phyloP scores from a whole-genome alignment of 1,284 basidiomycete species.

The Agaricales sp. region DNA sequence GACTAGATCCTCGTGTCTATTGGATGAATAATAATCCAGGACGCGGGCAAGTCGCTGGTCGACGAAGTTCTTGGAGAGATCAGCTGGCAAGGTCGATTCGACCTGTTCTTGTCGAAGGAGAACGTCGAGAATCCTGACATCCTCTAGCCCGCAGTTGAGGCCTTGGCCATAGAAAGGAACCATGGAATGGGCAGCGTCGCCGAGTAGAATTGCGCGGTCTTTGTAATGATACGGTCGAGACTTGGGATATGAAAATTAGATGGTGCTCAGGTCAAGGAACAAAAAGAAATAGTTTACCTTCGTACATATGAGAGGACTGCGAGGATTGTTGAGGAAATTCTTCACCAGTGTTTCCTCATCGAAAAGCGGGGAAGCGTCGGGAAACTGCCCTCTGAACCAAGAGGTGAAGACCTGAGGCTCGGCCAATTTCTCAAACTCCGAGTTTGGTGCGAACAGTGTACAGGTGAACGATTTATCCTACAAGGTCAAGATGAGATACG shows the following conservation, averaged over 20 bases:
- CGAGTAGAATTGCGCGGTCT: conserved; percentile 81
- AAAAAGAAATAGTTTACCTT: conserved; percentile 51
- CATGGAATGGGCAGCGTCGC: conserved; percentile 96
- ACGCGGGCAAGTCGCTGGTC: conserved; percentile 56
- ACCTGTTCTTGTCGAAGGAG: conserved; percentile 67
- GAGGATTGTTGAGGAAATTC: conserved; percentile 76
- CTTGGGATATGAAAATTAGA: conserved; percentile 26
- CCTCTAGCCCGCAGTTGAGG: conserved; percentile 95
- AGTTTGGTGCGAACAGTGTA: conserved; percentile 86
- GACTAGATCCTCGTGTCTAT: conserved; percentile 78
- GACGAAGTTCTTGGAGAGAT: conserved; percentile 27
- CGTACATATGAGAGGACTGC: conserved; percentile 85
- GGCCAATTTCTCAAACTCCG: conserved; percentile 63
- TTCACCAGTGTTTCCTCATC: conserved; percentile 70
- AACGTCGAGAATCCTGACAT: conserved; percentile 82
- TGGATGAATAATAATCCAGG: conserved; percentile 69
- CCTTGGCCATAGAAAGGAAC: conserved; percentile 99
- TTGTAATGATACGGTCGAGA: conserved; percentile 85
- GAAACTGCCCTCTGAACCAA: conserved; percentile 84
- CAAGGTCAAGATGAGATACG: conserved; percentile 10
- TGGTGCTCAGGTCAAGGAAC: conserved; percentile 13
- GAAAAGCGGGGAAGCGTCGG: conserved; percentile 78
- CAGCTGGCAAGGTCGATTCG: conserved; percentile 24
- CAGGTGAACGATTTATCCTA: conserved; percentile 83
- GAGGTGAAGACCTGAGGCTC: conserved; percentile 49